These are phyloP conservation scores for Pleodorina starrii DNA, from an alignment of 139 green algal species.

Conservation along the genomic window DNA sequence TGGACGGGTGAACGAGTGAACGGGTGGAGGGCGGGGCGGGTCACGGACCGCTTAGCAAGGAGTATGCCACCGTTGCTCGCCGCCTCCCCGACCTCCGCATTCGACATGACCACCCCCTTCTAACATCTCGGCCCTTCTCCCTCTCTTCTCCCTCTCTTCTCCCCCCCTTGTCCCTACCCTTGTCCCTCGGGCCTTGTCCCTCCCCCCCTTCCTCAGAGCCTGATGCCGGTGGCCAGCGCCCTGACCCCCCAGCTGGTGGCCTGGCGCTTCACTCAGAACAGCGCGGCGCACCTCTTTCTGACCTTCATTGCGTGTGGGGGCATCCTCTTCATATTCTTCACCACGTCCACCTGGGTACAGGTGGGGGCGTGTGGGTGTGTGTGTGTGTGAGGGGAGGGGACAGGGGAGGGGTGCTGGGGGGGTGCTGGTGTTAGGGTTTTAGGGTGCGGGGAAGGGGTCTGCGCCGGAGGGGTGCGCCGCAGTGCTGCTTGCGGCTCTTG, in stretches of 20 bases:
- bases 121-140: too few relatives aligned
- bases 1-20: too few relatives aligned
- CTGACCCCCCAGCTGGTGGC: conserved; percentile 17
- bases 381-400: not conserved
- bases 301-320: not conserved
- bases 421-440: not conserved
- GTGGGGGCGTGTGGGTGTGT: not conserved
- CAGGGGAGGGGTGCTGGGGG: not conserved
- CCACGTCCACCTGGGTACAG: not conserved
- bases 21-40: too few relatives aligned
- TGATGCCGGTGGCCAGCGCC: conserved; percentile 1
- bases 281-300: conserved; percentile 34
- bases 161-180: too few relatives aligned
- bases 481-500: not conserved
- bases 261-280: conserved; percentile 35
- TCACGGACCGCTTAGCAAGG: too few relatives aligned
- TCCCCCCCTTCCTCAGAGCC: not conserved
- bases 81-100: too few relatives aligned
- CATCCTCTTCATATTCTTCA: conserved; percentile 18
- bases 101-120: too few relatives aligned
- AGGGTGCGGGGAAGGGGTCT: not conserved
- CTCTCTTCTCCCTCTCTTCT: not conserved
- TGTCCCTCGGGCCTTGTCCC: not conserved
- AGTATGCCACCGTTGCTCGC: too few relatives aligned
- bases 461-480: too few relatives aligned